These are phyloP conservation scores for Claviceps sp. DNA, from an alignment of 2,329 filamentous ascomycete genomes.

Conservation along the genomic window DNA sequence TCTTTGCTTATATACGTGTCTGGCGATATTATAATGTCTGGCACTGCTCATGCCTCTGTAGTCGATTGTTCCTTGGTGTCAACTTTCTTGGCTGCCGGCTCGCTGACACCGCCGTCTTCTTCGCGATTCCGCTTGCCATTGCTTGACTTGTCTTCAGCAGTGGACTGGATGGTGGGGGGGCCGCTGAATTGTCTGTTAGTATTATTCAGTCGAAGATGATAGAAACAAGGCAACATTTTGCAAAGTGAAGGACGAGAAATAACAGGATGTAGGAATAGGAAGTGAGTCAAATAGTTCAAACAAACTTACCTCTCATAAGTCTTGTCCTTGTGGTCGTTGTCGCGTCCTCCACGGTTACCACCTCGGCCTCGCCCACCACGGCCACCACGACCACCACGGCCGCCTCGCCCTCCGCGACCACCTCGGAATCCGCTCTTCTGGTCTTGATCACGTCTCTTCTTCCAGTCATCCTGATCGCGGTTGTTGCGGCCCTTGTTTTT, in stretches of 20 bases:
- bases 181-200: conserved; percentile 11
- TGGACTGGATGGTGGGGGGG: conserved; percentile 31
- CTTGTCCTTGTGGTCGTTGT: conserved; percentile 12
- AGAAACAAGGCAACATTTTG: neutral
- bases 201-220: neutral
- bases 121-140: conserved; percentile 44
- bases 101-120: conserved; percentile 29
- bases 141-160: conserved; percentile 20
- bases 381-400: conserved; percentile 28
- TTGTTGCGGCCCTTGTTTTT: conserved; percentile 19
- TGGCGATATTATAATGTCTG: neutral
- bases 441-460: conserved; percentile 48
- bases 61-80: conserved; percentile 33
- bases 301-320: conserved; percentile 21
- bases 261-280: neutral
- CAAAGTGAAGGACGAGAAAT: too few species aligned
- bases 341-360: conserved; percentile 24
- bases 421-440: conserved; percentile 45
- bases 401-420: conserved; percentile 29
- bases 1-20: neutral
- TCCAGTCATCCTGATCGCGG: conserved; percentile 46
- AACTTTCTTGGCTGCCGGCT: conserved; percentile 48
- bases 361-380: conserved; percentile 30
- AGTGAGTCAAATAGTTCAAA: neutral
- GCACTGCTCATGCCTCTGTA: conserved; percentile 1